Conservation (phyloP, 176 grass and related monocot species). For the Elymus sibiricus region DNA sequence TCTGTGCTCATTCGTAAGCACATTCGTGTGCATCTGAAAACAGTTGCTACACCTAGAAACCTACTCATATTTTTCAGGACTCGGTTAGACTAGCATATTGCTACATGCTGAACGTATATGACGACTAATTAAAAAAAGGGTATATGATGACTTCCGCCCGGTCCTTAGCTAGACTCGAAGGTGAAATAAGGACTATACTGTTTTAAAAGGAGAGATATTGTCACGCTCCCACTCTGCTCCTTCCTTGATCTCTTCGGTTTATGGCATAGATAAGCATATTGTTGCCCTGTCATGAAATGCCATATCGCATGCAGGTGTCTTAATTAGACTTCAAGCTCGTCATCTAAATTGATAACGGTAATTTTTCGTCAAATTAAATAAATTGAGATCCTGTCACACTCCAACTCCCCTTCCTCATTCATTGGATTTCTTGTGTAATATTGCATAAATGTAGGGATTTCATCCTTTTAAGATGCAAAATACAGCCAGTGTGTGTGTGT, state of each 20-base stretch:
- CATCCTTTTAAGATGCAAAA: too few relatives aligned
- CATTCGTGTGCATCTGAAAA: conserved; percentile 24
- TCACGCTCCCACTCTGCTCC: background rate
- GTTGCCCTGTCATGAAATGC: background rate
- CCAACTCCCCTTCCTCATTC: too few relatives aligned
- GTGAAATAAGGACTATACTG: background rate
- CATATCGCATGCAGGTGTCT: background rate
- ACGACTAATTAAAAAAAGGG: background rate
- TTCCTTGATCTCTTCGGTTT: background rate
- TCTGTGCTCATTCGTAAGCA: background rate
- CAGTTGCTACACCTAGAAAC: background rate
- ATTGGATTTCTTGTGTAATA: too few relatives aligned
- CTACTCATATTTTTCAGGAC: background rate
- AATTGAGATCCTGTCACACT: too few relatives aligned
- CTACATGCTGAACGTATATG: background rate
- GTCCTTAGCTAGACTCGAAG: background rate
- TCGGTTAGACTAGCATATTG: background rate
- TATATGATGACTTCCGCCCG: background rate
- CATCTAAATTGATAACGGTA: background rate
- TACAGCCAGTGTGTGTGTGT: too few relatives aligned
- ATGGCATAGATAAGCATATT: too few relatives aligned
- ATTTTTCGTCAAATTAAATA: background rate
- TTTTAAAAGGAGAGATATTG: background rate
- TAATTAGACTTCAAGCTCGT: background rate
- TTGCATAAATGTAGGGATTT: too few relatives aligned